These are phyloP conservation scores for Fusarium neocosmosporiellum DNA, from an alignment of 2,329 filamentous ascomycete species.

Conservation along the genomic window DNA sequence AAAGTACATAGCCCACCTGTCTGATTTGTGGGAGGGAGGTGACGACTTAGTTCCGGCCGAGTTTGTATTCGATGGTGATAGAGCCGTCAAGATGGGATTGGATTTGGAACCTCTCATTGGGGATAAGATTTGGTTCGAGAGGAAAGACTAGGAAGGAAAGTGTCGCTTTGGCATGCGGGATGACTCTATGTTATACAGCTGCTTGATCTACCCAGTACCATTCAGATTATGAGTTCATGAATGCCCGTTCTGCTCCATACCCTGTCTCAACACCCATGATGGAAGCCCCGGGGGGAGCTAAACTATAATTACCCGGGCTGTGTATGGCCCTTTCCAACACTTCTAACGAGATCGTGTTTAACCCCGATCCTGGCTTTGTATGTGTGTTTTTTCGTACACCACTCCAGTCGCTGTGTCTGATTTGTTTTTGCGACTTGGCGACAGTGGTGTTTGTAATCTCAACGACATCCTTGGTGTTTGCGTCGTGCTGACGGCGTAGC, in stretches of 20 bases:
- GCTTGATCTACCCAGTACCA: not conserved
- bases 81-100: slow-evolving; percentile 28
- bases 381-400: not conserved
- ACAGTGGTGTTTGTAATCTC: not conserved
- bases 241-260: not conserved
- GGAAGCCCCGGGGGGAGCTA: not conserved
- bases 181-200: not conserved
- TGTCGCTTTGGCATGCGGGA: not conserved
- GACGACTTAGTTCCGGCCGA: slow-evolving; percentile 22
- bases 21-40: slow-evolving; percentile 25
- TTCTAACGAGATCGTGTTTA: not conserved
- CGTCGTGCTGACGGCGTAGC: not conserved
- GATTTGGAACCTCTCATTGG: slow-evolving; percentile 29
- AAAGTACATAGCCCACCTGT: slow-evolving; percentile 29
- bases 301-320: not conserved
- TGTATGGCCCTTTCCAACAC: not conserved
- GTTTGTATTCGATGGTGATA: slow-evolving; percentile 32
- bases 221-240: not conserved
- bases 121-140: slow-evolving; percentile 38
- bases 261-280: not conserved
- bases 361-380: not conserved
- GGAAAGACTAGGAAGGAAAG: not conserved
- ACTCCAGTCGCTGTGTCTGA: not conserved
- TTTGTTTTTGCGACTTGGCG: not conserved
- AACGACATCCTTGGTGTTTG: not conserved